phyloP scores from a whole-genome alignment of 225 moss, liverwort and hornwort genomes.

The Marchantia polymorpha region DNA sequence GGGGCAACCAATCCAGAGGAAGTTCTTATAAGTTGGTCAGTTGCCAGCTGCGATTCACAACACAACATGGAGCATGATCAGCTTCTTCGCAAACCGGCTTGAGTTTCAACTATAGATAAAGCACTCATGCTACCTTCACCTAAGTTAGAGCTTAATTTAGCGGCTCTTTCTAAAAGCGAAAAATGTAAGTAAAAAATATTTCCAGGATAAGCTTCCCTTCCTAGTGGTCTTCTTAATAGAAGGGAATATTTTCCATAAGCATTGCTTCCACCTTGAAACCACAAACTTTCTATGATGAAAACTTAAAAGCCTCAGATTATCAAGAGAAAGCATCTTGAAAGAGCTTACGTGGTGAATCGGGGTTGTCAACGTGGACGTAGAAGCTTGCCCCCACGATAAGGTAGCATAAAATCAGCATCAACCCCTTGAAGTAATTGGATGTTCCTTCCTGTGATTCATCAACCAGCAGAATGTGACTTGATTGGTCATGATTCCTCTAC shows the following conservation, averaged over 20 bases:
- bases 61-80: neutral
- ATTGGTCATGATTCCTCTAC: too few relatives aligned
- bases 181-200: too few relatives aligned
- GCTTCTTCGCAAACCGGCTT: neutral
- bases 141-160: too few relatives aligned
- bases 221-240: too few relatives aligned
- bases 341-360: conserved; percentile 18
- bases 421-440: conserved; percentile 80
- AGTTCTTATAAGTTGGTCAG: neutral
- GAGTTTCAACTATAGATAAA: too few relatives aligned
- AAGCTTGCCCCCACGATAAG: conserved; percentile 82
- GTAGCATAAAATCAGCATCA: conserved; percentile 79
- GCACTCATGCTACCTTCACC: too few relatives aligned
- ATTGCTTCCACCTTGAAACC: neutral
- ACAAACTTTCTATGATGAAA: neutral
- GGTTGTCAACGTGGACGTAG: conserved; percentile 62
- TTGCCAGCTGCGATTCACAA: conserved; percentile 16
- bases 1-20: neutral
- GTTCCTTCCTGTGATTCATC: conserved; percentile 60
- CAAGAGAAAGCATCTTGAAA: neutral
- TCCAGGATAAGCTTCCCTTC: too few relatives aligned
- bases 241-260: too few relatives aligned
- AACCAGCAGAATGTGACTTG: neutral
- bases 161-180: too few relatives aligned
- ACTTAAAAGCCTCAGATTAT: neutral